These are phyloP conservation scores for Malus sieversii DNA, from an alignment of 306 rosid species.

Conservation along the genomic window DNA sequence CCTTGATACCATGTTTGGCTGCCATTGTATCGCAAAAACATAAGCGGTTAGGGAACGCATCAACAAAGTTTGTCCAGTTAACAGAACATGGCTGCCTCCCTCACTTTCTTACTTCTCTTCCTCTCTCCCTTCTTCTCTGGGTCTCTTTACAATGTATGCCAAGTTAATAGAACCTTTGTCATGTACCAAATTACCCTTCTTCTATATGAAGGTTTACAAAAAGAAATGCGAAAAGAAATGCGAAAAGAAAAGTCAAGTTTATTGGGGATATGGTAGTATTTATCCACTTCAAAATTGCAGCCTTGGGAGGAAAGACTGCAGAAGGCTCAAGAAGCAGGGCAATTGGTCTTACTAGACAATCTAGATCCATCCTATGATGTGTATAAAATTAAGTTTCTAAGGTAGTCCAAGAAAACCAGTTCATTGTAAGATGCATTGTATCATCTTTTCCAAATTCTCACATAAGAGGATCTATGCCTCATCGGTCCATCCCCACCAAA, in stretches of 20 bases:
- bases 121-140: neutral
- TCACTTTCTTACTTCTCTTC: neutral
- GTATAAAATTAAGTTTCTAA: neutral
- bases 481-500: neutral
- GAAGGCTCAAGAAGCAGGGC: constrained; percentile 33
- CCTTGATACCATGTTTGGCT: neutral
- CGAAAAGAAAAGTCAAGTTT: neutral
- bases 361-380: constrained; percentile 41
- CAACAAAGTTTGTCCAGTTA: neutral
- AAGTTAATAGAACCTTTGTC: neutral
- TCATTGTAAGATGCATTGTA: neutral
- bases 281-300: constrained; percentile 17
- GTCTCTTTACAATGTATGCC: neutral
- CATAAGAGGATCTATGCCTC: neutral
- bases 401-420: neutral
- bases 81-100: neutral
- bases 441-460: neutral
- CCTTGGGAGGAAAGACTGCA: constrained; percentile 30
- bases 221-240: neutral
- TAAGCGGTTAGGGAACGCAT: neutral
- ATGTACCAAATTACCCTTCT: neutral
- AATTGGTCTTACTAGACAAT: constrained; percentile 47
- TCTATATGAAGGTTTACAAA: neutral
- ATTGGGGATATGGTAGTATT: neutral
- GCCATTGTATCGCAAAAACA: neutral